Conservation (phyloP, 192 early-diverging fungal genomes). For the Coemansia sp. region DNA sequence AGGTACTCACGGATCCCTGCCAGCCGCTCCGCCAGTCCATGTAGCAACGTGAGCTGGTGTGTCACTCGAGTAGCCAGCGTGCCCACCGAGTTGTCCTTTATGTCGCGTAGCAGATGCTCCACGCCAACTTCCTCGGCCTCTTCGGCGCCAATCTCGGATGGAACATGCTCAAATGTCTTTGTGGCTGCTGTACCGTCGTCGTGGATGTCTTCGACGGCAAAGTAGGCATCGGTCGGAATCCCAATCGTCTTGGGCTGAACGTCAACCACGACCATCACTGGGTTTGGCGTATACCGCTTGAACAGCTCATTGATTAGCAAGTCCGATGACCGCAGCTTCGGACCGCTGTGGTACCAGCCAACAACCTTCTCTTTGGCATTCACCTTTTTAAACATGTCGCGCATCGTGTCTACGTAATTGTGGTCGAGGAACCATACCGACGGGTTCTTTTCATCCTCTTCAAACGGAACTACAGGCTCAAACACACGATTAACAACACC, state of each 20-base stretch:
- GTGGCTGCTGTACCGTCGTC: constrained; percentile 98
- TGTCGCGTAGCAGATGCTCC: constrained; percentile 95
- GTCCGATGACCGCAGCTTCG: constrained; percentile 93
- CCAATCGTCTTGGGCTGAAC: constrained; percentile 91
- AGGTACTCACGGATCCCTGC: constrained; percentile 87
- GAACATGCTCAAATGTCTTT: constrained; percentile 95
- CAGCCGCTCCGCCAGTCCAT: constrained; percentile 80
- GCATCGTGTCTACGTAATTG: constrained; percentile 99
- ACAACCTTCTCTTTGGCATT: constrained; percentile 95
- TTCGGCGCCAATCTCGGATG: constrained; percentile 94
- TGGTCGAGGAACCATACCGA: constrained; percentile 99
- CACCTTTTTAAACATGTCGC: constrained; percentile 99
- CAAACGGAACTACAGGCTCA: constrained; percentile 82
- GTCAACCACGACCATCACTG: constrained; percentile 95
- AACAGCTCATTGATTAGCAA: constrained; percentile 98
- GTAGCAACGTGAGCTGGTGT: constrained; percentile 88
- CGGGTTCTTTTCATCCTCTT: constrained; percentile 98
- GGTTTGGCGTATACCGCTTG: constrained; percentile 91
- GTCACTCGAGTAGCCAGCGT: constrained; percentile 91
- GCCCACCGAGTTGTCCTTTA: constrained; percentile 96
- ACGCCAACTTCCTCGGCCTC: constrained; percentile 99
- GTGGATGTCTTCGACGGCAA: constrained; percentile 96
- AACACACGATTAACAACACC: not conserved
- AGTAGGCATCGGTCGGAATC: constrained; percentile 96
- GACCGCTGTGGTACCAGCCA: constrained; percentile 99